Evolutionary conservation across 192 early-diverging fungal species (phyloP).

Genomic region (Diversispora eburnea): DNA sequence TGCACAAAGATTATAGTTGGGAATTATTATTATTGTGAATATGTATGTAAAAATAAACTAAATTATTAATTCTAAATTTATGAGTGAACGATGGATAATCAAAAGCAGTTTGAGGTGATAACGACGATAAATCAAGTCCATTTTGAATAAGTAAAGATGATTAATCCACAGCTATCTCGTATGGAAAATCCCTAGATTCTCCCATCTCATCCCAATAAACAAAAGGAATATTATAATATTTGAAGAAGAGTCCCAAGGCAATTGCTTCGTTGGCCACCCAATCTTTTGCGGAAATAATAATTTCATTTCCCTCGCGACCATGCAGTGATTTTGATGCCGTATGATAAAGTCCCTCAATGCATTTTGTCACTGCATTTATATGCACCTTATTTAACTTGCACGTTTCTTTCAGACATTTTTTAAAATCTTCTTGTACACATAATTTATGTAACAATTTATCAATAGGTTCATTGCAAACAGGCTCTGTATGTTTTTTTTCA

Average conservation of each 20-base stretch:
- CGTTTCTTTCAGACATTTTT: background rate
- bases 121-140: too few species aligned
- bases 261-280: background rate
- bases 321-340: constrained; percentile 10
- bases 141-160: too few species aligned
- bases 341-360: constrained; percentile 6
- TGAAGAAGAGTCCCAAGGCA: background rate
- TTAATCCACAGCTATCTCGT: too few species aligned
- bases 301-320: constrained; percentile 5
- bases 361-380: background rate
- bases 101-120: too few species aligned
- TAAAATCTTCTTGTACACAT: constrained; percentile 6
- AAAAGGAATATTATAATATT: background rate
- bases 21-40: too few species aligned
- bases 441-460: background rate
- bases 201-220: constrained; percentile 9
- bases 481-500: background rate
- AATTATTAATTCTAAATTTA: too few species aligned
- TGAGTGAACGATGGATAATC: too few species aligned
- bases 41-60: too few species aligned
- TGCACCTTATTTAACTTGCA: background rate
- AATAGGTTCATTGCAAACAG: constrained; percentile 3
- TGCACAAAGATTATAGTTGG: too few species aligned
- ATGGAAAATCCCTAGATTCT: background rate
- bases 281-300: constrained; percentile 4